These are phyloP conservation scores for Zalaria sp. DNA, from an alignment of 2,329 filamentous ascomycete genomes.

Conservation along the genomic window DNA sequence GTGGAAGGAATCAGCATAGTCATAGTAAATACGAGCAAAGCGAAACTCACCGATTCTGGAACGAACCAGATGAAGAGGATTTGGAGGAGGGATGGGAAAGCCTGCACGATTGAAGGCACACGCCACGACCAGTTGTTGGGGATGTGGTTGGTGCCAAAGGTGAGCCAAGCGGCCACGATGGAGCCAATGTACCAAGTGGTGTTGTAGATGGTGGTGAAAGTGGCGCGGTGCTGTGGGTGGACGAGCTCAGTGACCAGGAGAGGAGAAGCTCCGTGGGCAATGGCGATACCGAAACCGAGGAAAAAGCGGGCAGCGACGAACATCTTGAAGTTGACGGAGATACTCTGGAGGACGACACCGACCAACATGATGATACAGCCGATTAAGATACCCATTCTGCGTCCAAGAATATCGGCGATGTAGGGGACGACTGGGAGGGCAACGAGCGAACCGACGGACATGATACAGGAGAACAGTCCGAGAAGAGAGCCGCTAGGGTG, in stretches of 20 bases:
- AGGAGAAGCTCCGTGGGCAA: slow-evolving; percentile 20
- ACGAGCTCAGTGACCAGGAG: slow-evolving; percentile 27
- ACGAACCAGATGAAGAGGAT: slow-evolving; percentile 35
- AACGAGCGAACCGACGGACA: slow-evolving; percentile 34
- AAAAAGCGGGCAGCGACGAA: slow-evolving; percentile 30
- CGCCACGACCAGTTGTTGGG: slow-evolving; percentile 35
- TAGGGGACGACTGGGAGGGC: slow-evolving; percentile 35
- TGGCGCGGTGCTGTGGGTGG: slow-evolving; percentile 35
- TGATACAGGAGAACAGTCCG: slow-evolving; percentile 32
- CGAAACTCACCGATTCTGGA: slow-evolving; percentile 30
- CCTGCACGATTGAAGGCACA: slow-evolving; percentile 39
- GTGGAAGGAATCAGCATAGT: too few relatives aligned
- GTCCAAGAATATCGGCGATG: slow-evolving; percentile 32
- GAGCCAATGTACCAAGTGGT: slow-evolving; percentile 30
- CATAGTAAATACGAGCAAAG: too few relatives aligned
- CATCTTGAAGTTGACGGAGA: slow-evolving; percentile 12
- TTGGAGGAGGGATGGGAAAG: slow-evolving; percentile 30
- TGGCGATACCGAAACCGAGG: slow-evolving; percentile 25
- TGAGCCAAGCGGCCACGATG: slow-evolving; percentile 33
- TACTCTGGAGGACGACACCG: slow-evolving; percentile 3
- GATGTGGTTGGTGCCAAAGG: slow-evolving; percentile 29
- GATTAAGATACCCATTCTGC: slow-evolving; percentile 32
- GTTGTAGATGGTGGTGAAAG: slow-evolving; percentile 34
- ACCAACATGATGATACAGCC: slow-evolving; percentile 32
- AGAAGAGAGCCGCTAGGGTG: slow-evolving; percentile 19